Evolutionary conservation across 345 rosid genomes (phyloP).

Genomic region (Populus tremula): DNA sequence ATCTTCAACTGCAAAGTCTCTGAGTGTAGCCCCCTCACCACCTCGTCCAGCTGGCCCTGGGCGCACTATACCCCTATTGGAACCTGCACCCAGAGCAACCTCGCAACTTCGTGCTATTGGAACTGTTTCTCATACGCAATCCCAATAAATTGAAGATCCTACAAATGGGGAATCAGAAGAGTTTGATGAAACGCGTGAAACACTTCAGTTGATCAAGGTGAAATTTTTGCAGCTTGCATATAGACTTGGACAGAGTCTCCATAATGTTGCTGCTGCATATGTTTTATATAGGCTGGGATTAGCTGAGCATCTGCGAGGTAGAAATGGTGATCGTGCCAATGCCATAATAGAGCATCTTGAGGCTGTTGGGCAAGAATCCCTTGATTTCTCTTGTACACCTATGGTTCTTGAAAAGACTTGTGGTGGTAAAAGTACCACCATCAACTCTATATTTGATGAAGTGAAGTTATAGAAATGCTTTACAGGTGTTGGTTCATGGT

Average conservation of each 20-base stretch:
- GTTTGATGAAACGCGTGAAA: slow-evolving; percentile 88
- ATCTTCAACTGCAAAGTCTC: slow-evolving; percentile 40
- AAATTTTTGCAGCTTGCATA: slow-evolving; percentile 91
- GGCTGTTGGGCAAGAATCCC: slow-evolving; percentile 85
- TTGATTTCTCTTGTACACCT: slow-evolving; percentile 94
- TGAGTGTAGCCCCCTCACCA: slow-evolving; percentile 33
- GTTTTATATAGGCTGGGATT: slow-evolving; percentile 90
- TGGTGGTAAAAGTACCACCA: slow-evolving; percentile 95
- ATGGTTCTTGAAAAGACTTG: slow-evolving; percentile 97
- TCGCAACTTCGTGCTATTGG: slow-evolving; percentile 75
- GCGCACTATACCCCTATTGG: slow-evolving; percentile 69
- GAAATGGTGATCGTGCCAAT: slow-evolving; percentile 98
- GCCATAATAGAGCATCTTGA: slow-evolving; percentile 97
- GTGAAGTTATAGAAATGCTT: slow-evolving; percentile 38
- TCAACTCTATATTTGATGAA: slow-evolving; percentile 93
- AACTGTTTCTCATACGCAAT: slow-evolving; percentile 44
- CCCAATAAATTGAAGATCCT: slow-evolving; percentile 75
- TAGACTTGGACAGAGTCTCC: slow-evolving; percentile 97
- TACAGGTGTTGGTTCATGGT: no score
- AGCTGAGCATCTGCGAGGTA: slow-evolving; percentile 92
- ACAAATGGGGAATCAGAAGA: slow-evolving; percentile 66
- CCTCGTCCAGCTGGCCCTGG: slow-evolving; percentile 90
- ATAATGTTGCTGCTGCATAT: slow-evolving; percentile 96
- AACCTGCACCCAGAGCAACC: slow-evolving; percentile 65
- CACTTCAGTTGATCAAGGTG: slow-evolving; percentile 94